Conservation (phyloP, 164 flowering plant genomes). For the Stephania cephalantha region DNA sequence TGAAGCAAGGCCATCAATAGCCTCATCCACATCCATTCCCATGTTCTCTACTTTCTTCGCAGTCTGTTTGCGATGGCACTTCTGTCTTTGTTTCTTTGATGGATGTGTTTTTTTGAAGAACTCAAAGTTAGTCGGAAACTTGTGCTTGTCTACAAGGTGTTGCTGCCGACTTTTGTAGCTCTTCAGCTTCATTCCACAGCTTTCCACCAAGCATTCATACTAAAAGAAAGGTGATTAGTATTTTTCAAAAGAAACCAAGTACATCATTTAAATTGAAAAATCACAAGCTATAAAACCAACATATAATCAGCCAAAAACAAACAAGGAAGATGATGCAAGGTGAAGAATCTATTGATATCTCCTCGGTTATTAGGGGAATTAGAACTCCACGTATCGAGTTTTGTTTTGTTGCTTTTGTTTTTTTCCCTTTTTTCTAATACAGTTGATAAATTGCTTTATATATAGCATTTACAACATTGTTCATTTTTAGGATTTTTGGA, state of each 20-base stretch:
- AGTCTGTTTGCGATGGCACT: constrained; percentile 38
- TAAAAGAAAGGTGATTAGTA: constrained; percentile 15
- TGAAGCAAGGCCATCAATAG: constrained; percentile 55
- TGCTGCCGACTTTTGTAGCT: constrained; percentile 77
- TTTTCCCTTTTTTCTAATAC: no score
- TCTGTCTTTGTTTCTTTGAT: constrained; percentile 75
- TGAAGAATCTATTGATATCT: not conserved
- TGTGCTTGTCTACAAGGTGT: constrained; percentile 87
- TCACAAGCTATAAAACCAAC: no score
- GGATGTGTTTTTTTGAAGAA: constrained; percentile 68
- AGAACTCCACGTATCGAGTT: no score
- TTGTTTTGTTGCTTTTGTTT: no score
- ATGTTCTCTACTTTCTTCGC: constrained; percentile 22
- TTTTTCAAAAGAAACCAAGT: no score
- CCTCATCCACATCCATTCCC: constrained; percentile 68
- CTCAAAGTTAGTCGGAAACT: constrained; percentile 73
- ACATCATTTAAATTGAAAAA: no score
- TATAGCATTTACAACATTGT: no score
- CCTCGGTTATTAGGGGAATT: not conserved
- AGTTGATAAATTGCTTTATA: no score
- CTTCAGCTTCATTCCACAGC: constrained; percentile 77
- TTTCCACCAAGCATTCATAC: constrained; percentile 97
- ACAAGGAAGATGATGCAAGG: not conserved
- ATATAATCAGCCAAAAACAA: no score
- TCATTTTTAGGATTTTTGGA: no score